Conservation (phyloP, 2,329 filamentous ascomycete genomes). For the Alternaria sp. region DNA sequence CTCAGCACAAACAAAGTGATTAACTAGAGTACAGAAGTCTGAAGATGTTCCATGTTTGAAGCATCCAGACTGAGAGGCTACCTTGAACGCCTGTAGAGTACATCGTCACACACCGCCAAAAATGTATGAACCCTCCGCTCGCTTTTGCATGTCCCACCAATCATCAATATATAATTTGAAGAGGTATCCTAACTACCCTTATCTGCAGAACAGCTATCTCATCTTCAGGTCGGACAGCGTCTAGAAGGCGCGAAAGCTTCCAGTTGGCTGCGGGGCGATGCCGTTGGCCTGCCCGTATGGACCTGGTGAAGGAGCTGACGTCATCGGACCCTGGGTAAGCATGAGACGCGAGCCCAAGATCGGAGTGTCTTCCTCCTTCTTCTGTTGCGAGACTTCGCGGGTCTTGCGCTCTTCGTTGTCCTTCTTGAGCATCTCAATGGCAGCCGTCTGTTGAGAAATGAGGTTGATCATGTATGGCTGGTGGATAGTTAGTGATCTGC, state of each 20-base stretch:
- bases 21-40: conserved; percentile 41
- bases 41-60: conserved; percentile 28
- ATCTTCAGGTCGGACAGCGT: background rate
- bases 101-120: conserved; percentile 32
- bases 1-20: conserved; percentile 19
- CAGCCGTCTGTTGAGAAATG: conserved; percentile 86
- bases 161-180: conserved; percentile 40
- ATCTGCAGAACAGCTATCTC: background rate
- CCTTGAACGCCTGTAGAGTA: conserved; percentile 44
- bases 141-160: conserved; percentile 38
- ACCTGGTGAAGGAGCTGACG: conserved; percentile 66
- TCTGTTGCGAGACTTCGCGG: conserved; percentile 76
- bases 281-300: conserved; percentile 85
- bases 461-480: conserved; percentile 98
- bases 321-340: conserved; percentile 88
- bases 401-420: conserved; percentile 95
- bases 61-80: conserved; percentile 27
- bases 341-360: conserved; percentile 92
- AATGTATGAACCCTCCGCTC: conserved; percentile 25
- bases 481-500: conserved; percentile 8
- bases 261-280: conserved; percentile 87
- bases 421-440: conserved; percentile 84
- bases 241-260: conserved; percentile 57
- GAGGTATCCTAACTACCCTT: background rate
- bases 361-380: conserved; percentile 91